Base-by-base conservation (phyloP, 2,329 filamentous ascomycete species). In the Acephala macrosclerotiorum region DNA sequence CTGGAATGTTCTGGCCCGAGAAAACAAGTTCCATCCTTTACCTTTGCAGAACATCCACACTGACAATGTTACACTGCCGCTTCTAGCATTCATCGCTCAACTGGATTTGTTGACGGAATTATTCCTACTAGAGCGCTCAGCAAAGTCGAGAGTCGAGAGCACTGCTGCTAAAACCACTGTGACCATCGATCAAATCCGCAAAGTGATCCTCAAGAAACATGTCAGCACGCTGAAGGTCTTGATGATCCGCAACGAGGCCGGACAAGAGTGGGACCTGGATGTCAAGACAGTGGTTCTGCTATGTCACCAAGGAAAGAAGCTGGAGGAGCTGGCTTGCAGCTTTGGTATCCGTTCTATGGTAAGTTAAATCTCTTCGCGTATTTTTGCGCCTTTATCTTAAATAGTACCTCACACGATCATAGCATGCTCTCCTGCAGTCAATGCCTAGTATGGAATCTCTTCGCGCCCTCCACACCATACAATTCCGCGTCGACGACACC, bases 371-470 rank as follows among this genome's bases (percentile, higher is more conserved):
- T 38, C 35, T 8, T 2, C 18, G 6, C 40, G 2, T 6, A 5
- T 42, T 6, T 2, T 49, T n/a, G 7, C 45, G 20, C 11, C 9
- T 20, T 11, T 49, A 7, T 22, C 45, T 49, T 18, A 1, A 36
- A n/a, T 42, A 9, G 6, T 26, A 36, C 29, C 65, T 65, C 59
- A 66, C 51, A 58, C 18, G 49, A n/a, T 33, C 20, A 57, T 42
- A 89, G 87, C 87, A 89, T 73, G 80, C 79, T 1, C 82, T 89
- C 55, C 81, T 88, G 74, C 86, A 87, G 71, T 80, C 83, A 62
- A 78, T 89, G 47, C 72, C 80, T 1, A 80, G 80, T 1, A 73
- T 87, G 5, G 71, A 73, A 16, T 83, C 78, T 14, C 82, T 89
- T 5, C 81, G 82, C 16, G 87, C 85, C 3, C 78, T 89, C 35